These are phyloP conservation scores for Pseudozyma tsukubaensis DNA, from an alignment of 1,284 basidiomycete species.

Conservation along the genomic window DNA sequence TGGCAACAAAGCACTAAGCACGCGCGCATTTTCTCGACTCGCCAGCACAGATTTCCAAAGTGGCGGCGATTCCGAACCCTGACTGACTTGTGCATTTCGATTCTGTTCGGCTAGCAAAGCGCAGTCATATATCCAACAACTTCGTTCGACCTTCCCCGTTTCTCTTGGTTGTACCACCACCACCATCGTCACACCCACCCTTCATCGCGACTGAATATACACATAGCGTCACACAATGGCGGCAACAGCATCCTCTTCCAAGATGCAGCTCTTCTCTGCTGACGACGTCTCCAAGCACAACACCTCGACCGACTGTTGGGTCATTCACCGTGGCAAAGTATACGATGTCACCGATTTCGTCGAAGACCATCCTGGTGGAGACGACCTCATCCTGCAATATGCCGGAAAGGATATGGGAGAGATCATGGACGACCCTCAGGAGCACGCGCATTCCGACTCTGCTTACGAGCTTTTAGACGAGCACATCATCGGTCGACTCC, in stretches of 20 bases:
- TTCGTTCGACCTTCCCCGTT: background rate
- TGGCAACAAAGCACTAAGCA: background rate
- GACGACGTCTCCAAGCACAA: conserved; percentile 70
- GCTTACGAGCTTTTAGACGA: conserved; percentile 94
- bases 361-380: conserved; percentile 71
- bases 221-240: conserved; percentile 5
- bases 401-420: conserved; percentile 85
- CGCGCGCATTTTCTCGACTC: background rate
- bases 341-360: conserved; percentile 72
- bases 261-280: conserved; percentile 51
- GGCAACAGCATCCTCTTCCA: conserved; percentile 30
- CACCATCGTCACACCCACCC: background rate
- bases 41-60: background rate
- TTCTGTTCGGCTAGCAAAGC: background rate
- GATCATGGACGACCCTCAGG: conserved; percentile 83
- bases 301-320: conserved; percentile 75
- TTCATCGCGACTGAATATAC: background rate
- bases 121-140: background rate
- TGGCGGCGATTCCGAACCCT: background rate
- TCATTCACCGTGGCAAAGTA: conserved; percentile 70
- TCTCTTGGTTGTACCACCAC: background rate
- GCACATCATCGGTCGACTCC: conserved; percentile 69
- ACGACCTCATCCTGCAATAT: conserved; percentile 73
- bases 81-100: background rate
- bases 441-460: conserved; percentile 91